Evolutionary conservation across 495 filamentous ascomycete species (phyloP).

Genomic region (Hyaloscypha finlandica): DNA sequence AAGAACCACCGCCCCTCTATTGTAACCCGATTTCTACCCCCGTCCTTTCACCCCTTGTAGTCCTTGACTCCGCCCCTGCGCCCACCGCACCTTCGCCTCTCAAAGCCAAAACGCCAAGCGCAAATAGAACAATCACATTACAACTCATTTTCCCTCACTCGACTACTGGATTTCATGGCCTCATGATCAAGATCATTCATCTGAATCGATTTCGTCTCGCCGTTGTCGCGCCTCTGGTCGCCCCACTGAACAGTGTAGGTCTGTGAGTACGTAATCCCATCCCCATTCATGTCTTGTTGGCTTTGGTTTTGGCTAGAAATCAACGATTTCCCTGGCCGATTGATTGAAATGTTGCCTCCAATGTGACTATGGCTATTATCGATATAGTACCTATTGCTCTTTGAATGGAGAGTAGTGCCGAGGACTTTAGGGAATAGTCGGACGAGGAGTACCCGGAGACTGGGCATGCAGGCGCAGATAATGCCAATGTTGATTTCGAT

Average conservation of each 20-base stretch:
- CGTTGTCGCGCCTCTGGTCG: slow-evolving; percentile 3
- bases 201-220: slow-evolving; percentile 11
- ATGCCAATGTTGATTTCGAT: slow-evolving; percentile 36
- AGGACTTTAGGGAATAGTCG: slow-evolving; percentile 18
- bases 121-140: background rate
- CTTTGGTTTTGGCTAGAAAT: slow-evolving; percentile 1
- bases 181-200: slow-evolving; percentile 11
- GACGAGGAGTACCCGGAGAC: slow-evolving; percentile 24
- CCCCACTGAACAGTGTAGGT: slow-evolving; percentile 12
- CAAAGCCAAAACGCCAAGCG: no score
- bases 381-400: slow-evolving; percentile 16
- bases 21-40: no score
- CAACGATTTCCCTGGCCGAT: slow-evolving; percentile 8
- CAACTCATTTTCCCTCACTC: slow-evolving; percentile 9
- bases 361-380: slow-evolving; percentile 15
- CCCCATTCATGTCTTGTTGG: background rate
- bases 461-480: slow-evolving; percentile 36
- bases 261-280: slow-evolving; percentile 9
- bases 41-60: no score
- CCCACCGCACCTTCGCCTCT: no score
- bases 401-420: background rate
- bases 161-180: slow-evolving; percentile 8
- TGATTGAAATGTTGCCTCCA: slow-evolving; percentile 16
- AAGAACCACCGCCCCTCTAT: no score
- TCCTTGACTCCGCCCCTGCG: no score